Evolutionary conservation across 2,329 filamentous ascomycete species (phyloP).

Genomic region (Fusarium dlaminii): DNA sequence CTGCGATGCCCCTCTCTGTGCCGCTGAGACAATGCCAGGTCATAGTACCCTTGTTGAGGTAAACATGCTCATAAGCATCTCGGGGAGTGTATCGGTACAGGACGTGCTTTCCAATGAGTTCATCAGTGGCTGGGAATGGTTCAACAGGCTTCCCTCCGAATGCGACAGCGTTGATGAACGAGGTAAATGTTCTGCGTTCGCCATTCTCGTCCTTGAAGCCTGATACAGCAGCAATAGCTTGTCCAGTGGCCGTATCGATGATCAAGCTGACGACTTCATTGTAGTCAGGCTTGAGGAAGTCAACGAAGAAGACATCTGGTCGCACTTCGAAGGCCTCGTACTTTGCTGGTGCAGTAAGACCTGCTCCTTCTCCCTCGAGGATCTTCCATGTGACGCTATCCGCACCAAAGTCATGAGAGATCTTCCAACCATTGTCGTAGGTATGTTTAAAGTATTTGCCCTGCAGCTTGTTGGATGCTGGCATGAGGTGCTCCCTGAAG

Average conservation of each 20-base stretch:
- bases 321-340: conserved; percentile 25
- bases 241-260: not conserved
- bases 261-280: conserved; percentile 19
- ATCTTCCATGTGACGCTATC: conserved; percentile 4
- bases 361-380: not conserved
- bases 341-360: not conserved
- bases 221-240: conserved; percentile 1
- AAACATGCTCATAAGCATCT: conserved; percentile 27
- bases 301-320: conserved; percentile 18
- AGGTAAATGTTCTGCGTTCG: conserved; percentile 14
- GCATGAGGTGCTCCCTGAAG: conserved; percentile 13
- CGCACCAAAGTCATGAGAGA: not conserved
- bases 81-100: conserved; percentile 14
- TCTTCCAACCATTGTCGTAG: conserved; percentile 13
- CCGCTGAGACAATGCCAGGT: conserved; percentile 23
- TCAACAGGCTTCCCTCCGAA: not conserved
- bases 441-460: not conserved
- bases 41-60: conserved; percentile 25
- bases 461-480: not conserved
- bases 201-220: conserved; percentile 5
- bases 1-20: conserved; percentile 21
- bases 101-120: conserved; percentile 25
- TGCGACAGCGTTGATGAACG: conserved; percentile 5
- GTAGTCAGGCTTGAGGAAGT: conserved; percentile 23
- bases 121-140: not conserved